Conservation (phyloP, 2,329 filamentous ascomycete species). For the Phaeosphaeriaceae sp. region DNA sequence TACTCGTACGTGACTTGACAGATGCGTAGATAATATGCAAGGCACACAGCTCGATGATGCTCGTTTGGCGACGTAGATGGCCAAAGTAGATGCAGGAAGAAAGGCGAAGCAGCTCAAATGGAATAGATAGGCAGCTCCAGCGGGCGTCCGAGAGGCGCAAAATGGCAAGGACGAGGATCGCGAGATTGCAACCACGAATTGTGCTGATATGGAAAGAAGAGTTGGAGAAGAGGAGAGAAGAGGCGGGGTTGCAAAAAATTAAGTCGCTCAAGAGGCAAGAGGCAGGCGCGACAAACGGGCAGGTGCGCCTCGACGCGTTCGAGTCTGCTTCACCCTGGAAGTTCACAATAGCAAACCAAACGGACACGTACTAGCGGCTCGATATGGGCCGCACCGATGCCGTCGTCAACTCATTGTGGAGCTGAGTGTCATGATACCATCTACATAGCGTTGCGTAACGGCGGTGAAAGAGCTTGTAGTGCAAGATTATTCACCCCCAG, state of each 20-base stretch:
- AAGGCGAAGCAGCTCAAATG: constrained; percentile 32
- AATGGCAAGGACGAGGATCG: constrained; percentile 31
- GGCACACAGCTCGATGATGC: constrained; percentile 32
- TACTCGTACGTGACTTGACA: constrained; percentile 32
- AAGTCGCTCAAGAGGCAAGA: constrained; percentile 2
- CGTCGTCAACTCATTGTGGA: not conserved
- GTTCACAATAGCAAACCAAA: constrained; percentile 16
- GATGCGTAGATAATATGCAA: constrained; percentile 48
- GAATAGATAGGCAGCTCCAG: constrained; percentile 31
- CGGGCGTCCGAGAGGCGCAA: not conserved
- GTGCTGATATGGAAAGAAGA: constrained; percentile 13
- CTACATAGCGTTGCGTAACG: not conserved
- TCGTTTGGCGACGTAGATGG: constrained; percentile 45
- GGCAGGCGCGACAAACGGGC: constrained; percentile 17
- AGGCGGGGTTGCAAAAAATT: constrained; percentile 17
- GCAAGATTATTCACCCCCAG: not conserved
- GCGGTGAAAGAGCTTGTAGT: not conserved
- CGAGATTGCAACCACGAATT: constrained; percentile 14
- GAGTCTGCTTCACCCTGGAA: constrained; percentile 1
- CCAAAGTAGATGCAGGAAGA: constrained; percentile 46
- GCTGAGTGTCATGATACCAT: not conserved
- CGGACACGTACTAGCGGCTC: not conserved
- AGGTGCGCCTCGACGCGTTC: constrained; percentile 16
- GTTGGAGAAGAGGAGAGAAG: constrained; percentile 8
- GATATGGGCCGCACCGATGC: not conserved